Base-by-base conservation (phyloP, 169 alveolate species). In the Neospora caninum region DNA sequence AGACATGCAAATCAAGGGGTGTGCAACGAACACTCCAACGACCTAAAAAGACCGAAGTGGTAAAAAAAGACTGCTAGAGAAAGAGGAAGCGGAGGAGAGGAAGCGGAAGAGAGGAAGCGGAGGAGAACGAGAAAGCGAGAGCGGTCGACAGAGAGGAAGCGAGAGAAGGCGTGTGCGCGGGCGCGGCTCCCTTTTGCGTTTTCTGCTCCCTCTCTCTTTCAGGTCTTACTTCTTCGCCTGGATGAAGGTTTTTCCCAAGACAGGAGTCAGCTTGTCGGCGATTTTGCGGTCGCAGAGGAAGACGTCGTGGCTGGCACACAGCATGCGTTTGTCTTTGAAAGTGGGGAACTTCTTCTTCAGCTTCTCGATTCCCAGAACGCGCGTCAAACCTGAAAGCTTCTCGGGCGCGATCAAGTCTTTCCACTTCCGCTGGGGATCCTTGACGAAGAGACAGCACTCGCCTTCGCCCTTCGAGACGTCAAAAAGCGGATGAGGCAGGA, bases 361-460 rank as follows among this genome's bases (percentile, higher is more conserved):
- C 70, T 96, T 96, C 18, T 91, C 88, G 41, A 93, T 87, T 34
- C 97, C 94, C 31, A 96, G 93, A 29, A 96, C 96, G 20, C 89
- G 88, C 0, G 96, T 73, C 27, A 83, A 70, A 16, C 87, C 88
- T 20, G 93, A 93, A 36, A 92, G 45, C n/a, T 29, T 41, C 42
- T 31, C 41, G 9, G 89, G 39, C 16, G 94, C 88, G 0, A 95
- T 73, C 22, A 96, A 31, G 42, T 96, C 97, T 70, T 96, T 96
- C 97, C 97, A 96, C 94, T 96, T 96, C 36, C 96, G 78, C 89
- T 96, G 97, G 22, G 97, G 97, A 80, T 96, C 97, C 22, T 88
- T 91, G 1, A 96, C 97, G 27, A 96, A 88, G 86, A 96, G 78
- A 69, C 97, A 96, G 67, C 80, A 88, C 34, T 92, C 91, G 43